Evolutionary conservation across 78 protist genomes (phyloP).

Genomic region (Dictyostelium capitatum): DNA sequence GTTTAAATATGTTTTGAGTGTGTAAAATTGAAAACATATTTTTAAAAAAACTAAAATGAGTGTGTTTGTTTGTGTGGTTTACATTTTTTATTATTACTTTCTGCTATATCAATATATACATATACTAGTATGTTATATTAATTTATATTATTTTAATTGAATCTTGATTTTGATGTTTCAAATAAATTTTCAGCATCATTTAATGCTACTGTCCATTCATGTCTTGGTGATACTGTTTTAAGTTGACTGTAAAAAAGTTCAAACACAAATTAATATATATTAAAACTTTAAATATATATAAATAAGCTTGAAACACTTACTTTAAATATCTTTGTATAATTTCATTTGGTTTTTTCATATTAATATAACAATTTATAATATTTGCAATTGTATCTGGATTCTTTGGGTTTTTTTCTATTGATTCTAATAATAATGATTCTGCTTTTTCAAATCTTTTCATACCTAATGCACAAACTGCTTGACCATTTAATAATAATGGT

Average conservation of each 20-base stretch:
- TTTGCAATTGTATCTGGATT: slow-evolving; percentile 69
- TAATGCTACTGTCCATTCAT: slow-evolving; percentile 25
- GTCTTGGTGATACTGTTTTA: slow-evolving; percentile 25
- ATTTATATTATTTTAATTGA: not conserved
- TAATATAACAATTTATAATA: slow-evolving; percentile 55
- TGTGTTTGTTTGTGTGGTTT: too few species aligned
- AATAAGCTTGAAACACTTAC: not conserved
- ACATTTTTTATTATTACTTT: too few species aligned
- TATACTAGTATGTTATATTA: not conserved
- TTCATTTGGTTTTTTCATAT: slow-evolving; percentile 78
- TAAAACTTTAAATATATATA: not conserved
- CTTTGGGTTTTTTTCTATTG: slow-evolving; percentile 69
- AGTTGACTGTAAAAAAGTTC: slow-evolving; percentile 24
- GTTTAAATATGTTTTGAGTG: too few species aligned
- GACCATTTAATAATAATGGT: slow-evolving; percentile 72
- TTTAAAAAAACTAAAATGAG: too few species aligned
- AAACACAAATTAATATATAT: not conserved
- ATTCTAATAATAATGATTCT: slow-evolving; percentile 41
- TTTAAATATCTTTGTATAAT: slow-evolving; percentile 47
- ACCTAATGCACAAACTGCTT: slow-evolving; percentile 37
- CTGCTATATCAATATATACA: too few species aligned
- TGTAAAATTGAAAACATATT: too few species aligned
- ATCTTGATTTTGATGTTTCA: slow-evolving; percentile 68
- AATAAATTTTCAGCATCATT: slow-evolving; percentile 30
- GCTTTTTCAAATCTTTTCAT: slow-evolving; percentile 76